A percentile compares a stretch with the other conserved stretches of the same genome.
Conservation (phyloP, 2,329 filamentous ascomycete genomes). For the Xylaria sp. region DNA sequence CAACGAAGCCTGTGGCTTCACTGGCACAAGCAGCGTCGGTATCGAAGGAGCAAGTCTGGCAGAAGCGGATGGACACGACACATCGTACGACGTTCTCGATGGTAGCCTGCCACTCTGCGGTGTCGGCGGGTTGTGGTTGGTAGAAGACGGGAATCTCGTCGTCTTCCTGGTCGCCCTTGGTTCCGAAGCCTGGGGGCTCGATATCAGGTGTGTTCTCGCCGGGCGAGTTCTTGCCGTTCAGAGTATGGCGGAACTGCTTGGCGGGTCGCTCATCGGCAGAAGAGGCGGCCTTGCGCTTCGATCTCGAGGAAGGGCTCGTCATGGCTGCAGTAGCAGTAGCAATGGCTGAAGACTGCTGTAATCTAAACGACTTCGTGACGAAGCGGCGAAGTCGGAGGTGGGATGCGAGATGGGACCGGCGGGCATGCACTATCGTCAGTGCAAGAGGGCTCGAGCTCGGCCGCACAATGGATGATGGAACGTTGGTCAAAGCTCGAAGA, state of each 20-base stretch:
- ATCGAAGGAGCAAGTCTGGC: slow-evolving; percentile 96
- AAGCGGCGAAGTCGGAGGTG: not conserved
- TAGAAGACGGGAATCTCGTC: slow-evolving; percentile 49
- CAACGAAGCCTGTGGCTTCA: slow-evolving; percentile 96
- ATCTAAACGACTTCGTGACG: not conserved
- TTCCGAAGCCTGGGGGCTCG: slow-evolving; percentile 33
- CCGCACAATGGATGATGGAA: slow-evolving; percentile 20
- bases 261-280: slow-evolving; percentile 49
- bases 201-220: slow-evolving; percentile 57
- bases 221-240: slow-evolving; percentile 56
- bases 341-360: slow-evolving; percentile 1
- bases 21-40: slow-evolving; percentile 93
- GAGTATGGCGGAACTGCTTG: slow-evolving; percentile 48
- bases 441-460: slow-evolving; percentile 8
- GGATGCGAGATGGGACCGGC: not conserved
- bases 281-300: slow-evolving; percentile 59
- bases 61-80: slow-evolving; percentile 98
- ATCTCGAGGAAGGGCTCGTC: slow-evolving; percentile 50
- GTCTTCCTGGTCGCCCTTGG: slow-evolving; percentile 50
- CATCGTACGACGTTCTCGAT: slow-evolving; percentile 94
- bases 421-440: not conserved
- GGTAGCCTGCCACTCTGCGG: slow-evolving; percentile 91
- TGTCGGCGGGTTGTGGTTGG: slow-evolving; percentile 55
- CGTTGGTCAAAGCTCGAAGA: slow-evolving; percentile 31
- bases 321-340: slow-evolving; percentile 40